Evolutionary conservation across 805 yeast species (phyloP).

Genomic region (Candida fluviatilis): DNA sequence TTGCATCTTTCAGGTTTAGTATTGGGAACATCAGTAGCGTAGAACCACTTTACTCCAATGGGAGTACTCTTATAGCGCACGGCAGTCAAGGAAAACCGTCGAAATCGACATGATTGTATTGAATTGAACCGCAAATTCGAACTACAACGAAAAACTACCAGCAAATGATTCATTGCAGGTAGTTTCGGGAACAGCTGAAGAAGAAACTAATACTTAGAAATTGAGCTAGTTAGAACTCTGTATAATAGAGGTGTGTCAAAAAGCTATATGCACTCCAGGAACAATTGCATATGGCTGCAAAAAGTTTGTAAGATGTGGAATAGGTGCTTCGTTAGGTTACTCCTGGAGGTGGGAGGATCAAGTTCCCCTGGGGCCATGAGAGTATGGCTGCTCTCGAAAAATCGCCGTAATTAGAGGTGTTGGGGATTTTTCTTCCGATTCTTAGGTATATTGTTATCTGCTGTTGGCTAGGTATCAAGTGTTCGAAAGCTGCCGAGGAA

Average conservation of each 20-base stretch:
- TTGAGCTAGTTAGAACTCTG: too few species aligned
- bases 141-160: neutral
- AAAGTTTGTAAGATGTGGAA: neutral
- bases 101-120: neutral
- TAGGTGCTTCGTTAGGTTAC: slow-evolving; percentile 43
- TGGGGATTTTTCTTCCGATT: slow-evolving; percentile 47
- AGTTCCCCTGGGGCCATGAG: slow-evolving; percentile 57
- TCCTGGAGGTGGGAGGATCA: slow-evolving; percentile 50
- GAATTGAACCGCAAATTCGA: neutral
- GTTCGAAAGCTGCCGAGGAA: slow-evolving; percentile 16
- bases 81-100: neutral
- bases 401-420: slow-evolving; percentile 45
- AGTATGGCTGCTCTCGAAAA: slow-evolving; percentile 61
- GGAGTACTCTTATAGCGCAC: neutral
- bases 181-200: too few species aligned
- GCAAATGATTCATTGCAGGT: neutral
- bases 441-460: slow-evolving; percentile 48
- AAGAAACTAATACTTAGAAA: too few species aligned
- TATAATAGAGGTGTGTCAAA: too few species aligned
- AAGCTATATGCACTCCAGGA: too few species aligned
- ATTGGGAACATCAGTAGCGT: slow-evolving; percentile 75
- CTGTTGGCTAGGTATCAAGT: slow-evolving; percentile 19
- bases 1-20: slow-evolving; percentile 59
- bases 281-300: too few species aligned
- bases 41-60: slow-evolving; percentile 59